Base-by-base conservation (phyloP, 176 grass and related monocot genomes). In the Rhynchospora breviuscula region DNA sequence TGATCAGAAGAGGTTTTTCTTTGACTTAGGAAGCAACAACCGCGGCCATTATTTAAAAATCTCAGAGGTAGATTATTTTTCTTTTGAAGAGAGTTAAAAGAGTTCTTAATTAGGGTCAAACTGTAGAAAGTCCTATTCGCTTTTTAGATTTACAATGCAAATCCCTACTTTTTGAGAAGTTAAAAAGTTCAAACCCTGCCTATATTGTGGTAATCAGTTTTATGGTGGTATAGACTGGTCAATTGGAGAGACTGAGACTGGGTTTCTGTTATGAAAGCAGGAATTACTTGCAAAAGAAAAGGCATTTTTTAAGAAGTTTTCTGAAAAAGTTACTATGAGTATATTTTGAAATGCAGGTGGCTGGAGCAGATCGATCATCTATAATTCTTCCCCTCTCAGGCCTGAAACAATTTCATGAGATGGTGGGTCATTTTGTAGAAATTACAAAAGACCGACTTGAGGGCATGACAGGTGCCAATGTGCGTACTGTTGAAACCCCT, bases 1-100 rank as follows among this genome's bases (percentile, higher is more conserved):
- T 66, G 96, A 99, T 84, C 96, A 99, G 52, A 99, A 99, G 86
- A 91, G 91, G 85, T 99, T 99, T 79, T 99, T 99, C 86, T 99
- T 99, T 80, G 96, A 99, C 65, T 84, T 98, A 47, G 96, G 96
- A 31, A 98, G 89, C 71, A 98, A 98, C 85, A 98, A 93, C 47
- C 90, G 96, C 64, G 96, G 96, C 4, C 96, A 98, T 84, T 98
- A 94, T 87, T 89, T 98, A 86, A 89, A 89, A 85, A 98, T 98
- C 66, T 98, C 96, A 7, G 96, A 98, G 93, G 96, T 77, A 77
- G 11, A 47, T 47, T 71, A 70, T n/a, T 10, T 71, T 15, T 71
- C 40, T 71, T 94, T 82, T 46, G 15, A 9, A 46, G 43, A n/a
- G 43, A 71, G 40, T 19, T 3, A 10, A 71, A 71, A 46, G 15